Conservation (phyloP, 2,329 filamentous ascomycete genomes). For the Cryphonectria naterciae region DNA sequence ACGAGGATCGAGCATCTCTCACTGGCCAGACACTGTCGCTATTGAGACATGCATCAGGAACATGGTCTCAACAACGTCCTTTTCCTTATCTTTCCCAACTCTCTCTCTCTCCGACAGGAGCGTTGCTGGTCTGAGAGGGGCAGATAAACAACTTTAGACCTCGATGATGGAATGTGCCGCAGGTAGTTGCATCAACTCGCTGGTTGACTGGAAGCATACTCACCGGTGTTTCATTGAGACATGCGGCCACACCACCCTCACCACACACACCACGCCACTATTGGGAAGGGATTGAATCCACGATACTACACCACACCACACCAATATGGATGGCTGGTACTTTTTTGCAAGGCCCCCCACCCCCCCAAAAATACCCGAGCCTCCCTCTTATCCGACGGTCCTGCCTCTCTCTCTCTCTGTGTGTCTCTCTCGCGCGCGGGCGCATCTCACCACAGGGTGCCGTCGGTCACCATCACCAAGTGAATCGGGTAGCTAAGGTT, state of each 20-base stretch:
- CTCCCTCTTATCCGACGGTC: neutral
- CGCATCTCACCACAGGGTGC: neutral
- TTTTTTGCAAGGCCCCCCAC: neutral
- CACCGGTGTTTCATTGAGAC: constrained; percentile 6
- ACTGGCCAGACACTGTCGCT: neutral
- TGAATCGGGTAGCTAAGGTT: neutral
- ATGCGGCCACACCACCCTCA: constrained; percentile 10
- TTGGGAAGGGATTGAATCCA: neutral
- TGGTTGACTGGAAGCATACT: neutral
- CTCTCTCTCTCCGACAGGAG: neutral
- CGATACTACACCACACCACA: neutral
- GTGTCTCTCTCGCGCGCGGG: neutral
- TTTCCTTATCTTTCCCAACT: neutral
- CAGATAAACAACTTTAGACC: neutral
- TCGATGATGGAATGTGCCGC: neutral
- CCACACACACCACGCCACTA: neutral
- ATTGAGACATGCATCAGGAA: neutral
- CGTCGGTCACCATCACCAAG: neutral
- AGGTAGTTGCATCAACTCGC: neutral
- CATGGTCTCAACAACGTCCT: neutral
- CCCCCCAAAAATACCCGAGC: neutral
- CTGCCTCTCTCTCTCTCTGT: too few relatives aligned
- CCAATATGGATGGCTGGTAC: neutral
- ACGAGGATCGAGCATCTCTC: neutral
- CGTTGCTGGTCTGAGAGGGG: neutral